phyloP scores from a whole-genome alignment of 306 rosid species.

The Acmispon strigosus region DNA sequence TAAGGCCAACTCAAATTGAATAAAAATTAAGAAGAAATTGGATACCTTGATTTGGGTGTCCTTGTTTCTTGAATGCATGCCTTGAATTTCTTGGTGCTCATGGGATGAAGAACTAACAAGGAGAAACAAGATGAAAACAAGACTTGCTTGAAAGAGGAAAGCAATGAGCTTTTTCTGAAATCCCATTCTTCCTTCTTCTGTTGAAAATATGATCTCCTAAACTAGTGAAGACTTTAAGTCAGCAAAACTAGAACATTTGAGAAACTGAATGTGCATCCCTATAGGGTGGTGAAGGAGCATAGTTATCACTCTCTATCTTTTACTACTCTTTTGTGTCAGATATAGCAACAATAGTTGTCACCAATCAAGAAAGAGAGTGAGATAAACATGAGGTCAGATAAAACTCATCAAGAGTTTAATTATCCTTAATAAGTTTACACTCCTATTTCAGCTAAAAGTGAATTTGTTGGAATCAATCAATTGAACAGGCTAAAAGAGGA shows the following conservation, averaged over 20 bases:
- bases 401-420: no score
- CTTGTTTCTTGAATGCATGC: conserved; percentile 17
- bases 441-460: conserved; percentile 17
- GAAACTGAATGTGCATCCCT: not conserved
- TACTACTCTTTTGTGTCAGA: conserved; percentile 5
- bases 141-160: conserved; percentile 32
- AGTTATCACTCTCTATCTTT: not conserved
- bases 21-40: not conserved
- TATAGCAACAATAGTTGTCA: not conserved
- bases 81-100: conserved; percentile 22
- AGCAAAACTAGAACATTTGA: not conserved
- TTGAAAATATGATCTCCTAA: conserved; percentile 3
- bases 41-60: conserved; percentile 44
- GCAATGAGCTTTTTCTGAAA: conserved; percentile 29
- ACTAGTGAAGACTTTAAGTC: not conserved
- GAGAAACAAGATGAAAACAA: conserved; percentile 35
- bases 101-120: conserved; percentile 46
- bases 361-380: not conserved
- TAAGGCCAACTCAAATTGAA: not conserved
- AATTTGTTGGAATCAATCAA: not conserved
- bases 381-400: conserved; percentile 17
- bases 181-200: conserved; percentile 30
- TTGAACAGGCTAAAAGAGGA: not conserved
- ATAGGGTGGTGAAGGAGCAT: not conserved
- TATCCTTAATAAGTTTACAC: not conserved